Base-by-base conservation (phyloP, 257 asterid genomes). In the Forsythia suspensa region DNA sequence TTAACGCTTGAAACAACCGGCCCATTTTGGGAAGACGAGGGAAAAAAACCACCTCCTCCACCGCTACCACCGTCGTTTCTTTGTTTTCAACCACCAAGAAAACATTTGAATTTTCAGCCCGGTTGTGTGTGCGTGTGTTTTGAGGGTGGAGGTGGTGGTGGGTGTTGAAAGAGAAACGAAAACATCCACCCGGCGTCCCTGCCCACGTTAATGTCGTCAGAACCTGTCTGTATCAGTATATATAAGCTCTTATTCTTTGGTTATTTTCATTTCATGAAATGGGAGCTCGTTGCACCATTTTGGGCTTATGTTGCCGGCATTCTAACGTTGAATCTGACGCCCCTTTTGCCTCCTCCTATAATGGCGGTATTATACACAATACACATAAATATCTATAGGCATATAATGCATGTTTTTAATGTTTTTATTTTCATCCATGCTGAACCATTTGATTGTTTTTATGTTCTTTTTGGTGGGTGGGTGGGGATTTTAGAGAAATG, bases 241-340 rank as follows among this genome's bases (percentile, higher is more conserved):
- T 8, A 24, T 52, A 7, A 73, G 9, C 6, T 16, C 40, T 52
- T 36, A 20, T 6, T 3, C 61, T 29, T 40, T 24, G 42, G 37
- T 38, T 15, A 37, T 51, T 40, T 6, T 68, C 57, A 43, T n/a
- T 77, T 34, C 75, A 59, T 11, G 70, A 63, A 24, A 87, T 85
- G 91, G 89, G 91, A 73, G 89, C 84, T 79, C 83, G 89, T 75
- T 87, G 91, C 80, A 85, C 91, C 70, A 83, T 79, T 66, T 71
- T 85, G 40, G 85, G 83, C 52, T 76, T 79, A 67, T 87, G 87
- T 74, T 83, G 83, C 76, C 82, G 84, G 85, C 76, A 83, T 39
- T 79, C 85, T 72, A 81, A 74, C 59, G 78, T 79, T 77, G 81
- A 87, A 57, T 87, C 91, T 76, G 79, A 79, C 76, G 84, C 73